Base-by-base conservation (phyloP, 2,329 filamentous ascomycete genomes). In the Fusarium vanettenii region DNA sequence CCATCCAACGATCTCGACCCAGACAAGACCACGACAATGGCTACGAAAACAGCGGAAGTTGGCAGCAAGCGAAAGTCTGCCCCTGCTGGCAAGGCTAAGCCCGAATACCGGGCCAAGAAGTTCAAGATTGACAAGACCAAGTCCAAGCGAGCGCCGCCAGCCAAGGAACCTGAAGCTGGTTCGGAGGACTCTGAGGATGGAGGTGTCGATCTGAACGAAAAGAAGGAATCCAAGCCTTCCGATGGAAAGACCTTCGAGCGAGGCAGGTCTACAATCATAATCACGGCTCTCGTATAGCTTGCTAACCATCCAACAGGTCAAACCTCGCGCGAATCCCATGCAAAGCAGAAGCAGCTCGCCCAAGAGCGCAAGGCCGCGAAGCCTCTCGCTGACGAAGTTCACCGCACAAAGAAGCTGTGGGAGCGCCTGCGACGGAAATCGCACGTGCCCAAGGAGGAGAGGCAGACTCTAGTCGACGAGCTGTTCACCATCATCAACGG, bases 371-470 rank as follows among this genome's bases (percentile, higher is more conserved):
- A 95, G 87, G 92, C 94, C 41, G 92, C 94, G 50, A 98, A 98
- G 85, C 97, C 97, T 27, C 92, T 98, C 76, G 95, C 96, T 80
- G 95, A 98, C 82, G 91, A 94, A 80, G 92, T 98, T 75, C 90
- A 92, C 73, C 92, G 95, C 72, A 94, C 94, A 64, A 99, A 99
- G 88, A 97, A 98, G 86, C 90, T 99, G 63, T 99, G 97, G 97
- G 97, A 99, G 86, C 91, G 94, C 71, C 86, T 99, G 81, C 93
- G 97, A 75, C 89, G 94, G 78, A 98, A 98, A 86, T 98, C 95
- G 4, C 95, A 98, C 79, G 95, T 99, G 2, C 93, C 95, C 45
- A 92, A 93, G 79, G 94, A 97, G 43, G 95, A 99, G 86, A 91
- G 97, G 72, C 93, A 96, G 83, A 89, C 93, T 81, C 89, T 99